Evolutionary conservation across 331 rosid species (phyloP).

Genomic region (Dryas integrifolia): DNA sequence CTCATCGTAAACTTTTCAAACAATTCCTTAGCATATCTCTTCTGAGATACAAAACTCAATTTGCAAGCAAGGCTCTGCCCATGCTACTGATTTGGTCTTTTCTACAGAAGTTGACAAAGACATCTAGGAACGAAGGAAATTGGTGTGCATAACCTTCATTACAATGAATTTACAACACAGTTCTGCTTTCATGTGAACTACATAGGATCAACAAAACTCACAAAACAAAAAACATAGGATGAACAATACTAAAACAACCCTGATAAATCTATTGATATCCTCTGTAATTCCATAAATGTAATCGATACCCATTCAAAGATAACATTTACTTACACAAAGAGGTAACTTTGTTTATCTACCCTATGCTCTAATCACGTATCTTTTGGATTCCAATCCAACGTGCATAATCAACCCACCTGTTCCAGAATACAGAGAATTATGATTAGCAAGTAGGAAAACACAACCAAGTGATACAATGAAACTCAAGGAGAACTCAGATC

Average conservation of each 20-base stretch:
- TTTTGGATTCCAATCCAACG: slow-evolving; percentile 77
- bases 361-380: slow-evolving; percentile 21
- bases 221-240: too few relatives aligned
- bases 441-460: not conserved
- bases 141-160: not conserved
- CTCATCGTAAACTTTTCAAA: too few relatives aligned
- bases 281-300: not conserved
- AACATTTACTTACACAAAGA: not conserved
- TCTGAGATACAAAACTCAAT: too few relatives aligned
- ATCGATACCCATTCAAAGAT: not conserved
- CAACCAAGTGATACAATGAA: not conserved
- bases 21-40: too few relatives aligned
- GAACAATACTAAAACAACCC: not conserved
- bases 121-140: not conserved
- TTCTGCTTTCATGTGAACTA: not conserved
- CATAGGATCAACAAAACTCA: too few relatives aligned
- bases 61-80: too few relatives aligned
- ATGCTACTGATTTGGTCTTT: too few relatives aligned
- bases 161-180: not conserved
- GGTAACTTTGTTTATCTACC: not conserved
- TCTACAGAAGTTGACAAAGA: too few relatives aligned
- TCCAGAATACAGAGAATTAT: slow-evolving; percentile 12
- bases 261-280: not conserved
- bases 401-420: slow-evolving; percentile 96
- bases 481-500: slow-evolving; percentile 18